Conservation (phyloP, 345 rosid species). For the Adansonia digitata region DNA sequence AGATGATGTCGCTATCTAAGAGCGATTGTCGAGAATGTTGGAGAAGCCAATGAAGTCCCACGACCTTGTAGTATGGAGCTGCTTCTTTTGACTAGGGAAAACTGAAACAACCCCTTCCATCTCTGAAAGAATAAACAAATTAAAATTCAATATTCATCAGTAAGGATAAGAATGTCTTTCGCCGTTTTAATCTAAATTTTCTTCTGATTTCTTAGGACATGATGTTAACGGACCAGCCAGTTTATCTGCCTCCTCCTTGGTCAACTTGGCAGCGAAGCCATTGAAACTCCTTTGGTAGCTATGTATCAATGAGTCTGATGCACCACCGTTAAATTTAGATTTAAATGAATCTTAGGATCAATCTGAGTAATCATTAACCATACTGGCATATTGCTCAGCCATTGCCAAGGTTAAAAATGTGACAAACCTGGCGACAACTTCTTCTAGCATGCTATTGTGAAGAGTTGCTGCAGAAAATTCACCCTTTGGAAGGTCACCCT, state of each 20-base stretch:
- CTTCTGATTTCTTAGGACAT: not conserved
- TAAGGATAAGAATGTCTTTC: not conserved
- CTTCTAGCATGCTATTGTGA: slow-evolving; percentile 38
- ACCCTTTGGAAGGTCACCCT: slow-evolving; percentile 44
- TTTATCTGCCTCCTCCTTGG: slow-evolving; percentile 25
- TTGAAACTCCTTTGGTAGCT: slow-evolving; percentile 49
- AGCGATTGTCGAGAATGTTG: slow-evolving; percentile 19
- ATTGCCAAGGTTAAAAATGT: not conserved
- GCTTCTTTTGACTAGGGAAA: slow-evolving; percentile 35
- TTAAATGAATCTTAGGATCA: not conserved
- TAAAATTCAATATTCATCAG: not conserved
- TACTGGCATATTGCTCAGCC: not conserved
- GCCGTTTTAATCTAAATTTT: not conserved
- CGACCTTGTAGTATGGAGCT: slow-evolving; percentile 47
- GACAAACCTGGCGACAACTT: slow-evolving; percentile 32
- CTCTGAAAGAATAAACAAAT: no score
- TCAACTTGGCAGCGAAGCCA: slow-evolving; percentile 48
- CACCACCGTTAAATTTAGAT: slow-evolving; percentile 20
- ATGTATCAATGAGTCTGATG: slow-evolving; percentile 33
- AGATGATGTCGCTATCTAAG: slow-evolving; percentile 33
- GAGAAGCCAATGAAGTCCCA: slow-evolving; percentile 57
- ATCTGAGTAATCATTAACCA: not conserved
- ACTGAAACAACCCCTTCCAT: slow-evolving; percentile 50
- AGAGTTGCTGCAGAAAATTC: slow-evolving; percentile 34
- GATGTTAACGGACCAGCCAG: slow-evolving; percentile 21